Conservation (phyloP, 306 rosid species). For the Corylus avellana region DNA sequence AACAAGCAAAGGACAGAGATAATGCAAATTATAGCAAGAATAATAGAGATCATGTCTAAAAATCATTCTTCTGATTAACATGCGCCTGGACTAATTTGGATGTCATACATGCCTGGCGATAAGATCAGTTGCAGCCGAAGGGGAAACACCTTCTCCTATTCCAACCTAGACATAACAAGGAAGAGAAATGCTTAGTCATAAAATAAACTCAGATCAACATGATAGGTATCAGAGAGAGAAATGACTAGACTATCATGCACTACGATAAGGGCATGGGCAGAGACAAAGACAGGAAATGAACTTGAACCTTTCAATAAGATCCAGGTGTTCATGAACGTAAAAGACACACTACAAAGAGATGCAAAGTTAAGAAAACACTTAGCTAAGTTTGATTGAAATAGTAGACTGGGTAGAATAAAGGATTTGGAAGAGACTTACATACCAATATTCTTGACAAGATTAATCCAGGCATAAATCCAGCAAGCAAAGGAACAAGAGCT, state of each 20-base stretch:
- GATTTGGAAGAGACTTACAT: slow-evolving; percentile 24
- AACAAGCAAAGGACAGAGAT: background rate
- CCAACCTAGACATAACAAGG: slow-evolving; percentile 70
- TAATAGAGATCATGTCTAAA: slow-evolving; percentile 13
- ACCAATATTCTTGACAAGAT: slow-evolving; percentile 83
- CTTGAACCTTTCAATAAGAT: slow-evolving; percentile 11
- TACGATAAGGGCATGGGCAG: background rate
- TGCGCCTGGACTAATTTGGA: slow-evolving; percentile 24
- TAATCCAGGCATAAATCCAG: slow-evolving; percentile 90
- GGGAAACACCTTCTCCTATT: slow-evolving; percentile 99
- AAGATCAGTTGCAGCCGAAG: slow-evolving; percentile 97
- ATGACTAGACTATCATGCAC: background rate
- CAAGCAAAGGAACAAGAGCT: slow-evolving; percentile 77
- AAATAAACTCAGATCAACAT: slow-evolving; percentile 14
- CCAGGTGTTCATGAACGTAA: slow-evolving; percentile 11
- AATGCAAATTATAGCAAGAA: background rate
- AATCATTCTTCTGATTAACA: slow-evolving; percentile 16
- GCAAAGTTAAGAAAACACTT: background rate
- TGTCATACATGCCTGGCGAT: slow-evolving; percentile 90
- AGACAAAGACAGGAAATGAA: slow-evolving; percentile 20
- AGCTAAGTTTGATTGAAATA: background rate
- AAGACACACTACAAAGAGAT: background rate
- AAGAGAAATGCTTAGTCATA: slow-evolving; percentile 30
- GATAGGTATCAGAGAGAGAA: background rate
- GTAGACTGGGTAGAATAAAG: background rate